Percentiles rank a stretch among this genome's conserved stretches.
These are phyloP conservation scores for Mollisiaceae sp. DNA, from an alignment of 2,329 filamentous ascomycete species.

Conservation along the genomic window DNA sequence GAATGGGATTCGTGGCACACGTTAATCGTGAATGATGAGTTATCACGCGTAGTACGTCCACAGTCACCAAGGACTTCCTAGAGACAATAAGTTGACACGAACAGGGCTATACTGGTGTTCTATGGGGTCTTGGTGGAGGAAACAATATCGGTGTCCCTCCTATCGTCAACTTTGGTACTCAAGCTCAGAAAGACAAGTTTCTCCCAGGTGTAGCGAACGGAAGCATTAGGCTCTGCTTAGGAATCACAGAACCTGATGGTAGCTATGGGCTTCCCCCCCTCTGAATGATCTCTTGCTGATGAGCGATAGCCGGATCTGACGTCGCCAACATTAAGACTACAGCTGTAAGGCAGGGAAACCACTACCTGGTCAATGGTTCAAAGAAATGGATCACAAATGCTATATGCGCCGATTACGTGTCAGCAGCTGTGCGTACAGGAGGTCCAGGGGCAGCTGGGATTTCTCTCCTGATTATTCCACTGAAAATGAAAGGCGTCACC, in stretches of 20 bases:
- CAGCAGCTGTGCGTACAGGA: conserved; percentile 65
- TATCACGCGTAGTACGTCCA: conserved; percentile 50
- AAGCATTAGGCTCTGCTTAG: conserved; percentile 65
- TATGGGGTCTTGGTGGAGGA: conserved; percentile 62
- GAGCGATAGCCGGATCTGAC: conserved; percentile 59
- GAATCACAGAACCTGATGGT: conserved; percentile 68
- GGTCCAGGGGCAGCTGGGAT: conserved; percentile 58
- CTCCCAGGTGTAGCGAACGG: conserved; percentile 63
- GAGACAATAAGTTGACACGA: conserved; percentile 15
- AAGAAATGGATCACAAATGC: conserved; percentile 74
- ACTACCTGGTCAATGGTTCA: conserved; percentile 67
- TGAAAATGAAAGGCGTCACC: conserved; percentile 54
- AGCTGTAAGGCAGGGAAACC: conserved; percentile 54
- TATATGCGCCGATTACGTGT: conserved; percentile 64
- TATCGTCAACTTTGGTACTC: conserved; percentile 65
- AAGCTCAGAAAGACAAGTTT: conserved; percentile 62
- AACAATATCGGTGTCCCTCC: conserved; percentile 68
- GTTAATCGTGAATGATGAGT: conserved; percentile 61
- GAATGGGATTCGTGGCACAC: conserved; percentile 63
- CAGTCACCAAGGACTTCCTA: not conserved
- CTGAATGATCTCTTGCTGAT: conserved; percentile 22
- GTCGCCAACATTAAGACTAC: conserved; percentile 68
- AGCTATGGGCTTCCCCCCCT: too few relatives aligned
- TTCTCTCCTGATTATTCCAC: conserved; percentile 62
- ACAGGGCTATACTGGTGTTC: conserved; percentile 59